These are phyloP conservation scores for Exophiala sp. DNA, from an alignment of 2,329 filamentous ascomycete genomes.

Conservation along the genomic window DNA sequence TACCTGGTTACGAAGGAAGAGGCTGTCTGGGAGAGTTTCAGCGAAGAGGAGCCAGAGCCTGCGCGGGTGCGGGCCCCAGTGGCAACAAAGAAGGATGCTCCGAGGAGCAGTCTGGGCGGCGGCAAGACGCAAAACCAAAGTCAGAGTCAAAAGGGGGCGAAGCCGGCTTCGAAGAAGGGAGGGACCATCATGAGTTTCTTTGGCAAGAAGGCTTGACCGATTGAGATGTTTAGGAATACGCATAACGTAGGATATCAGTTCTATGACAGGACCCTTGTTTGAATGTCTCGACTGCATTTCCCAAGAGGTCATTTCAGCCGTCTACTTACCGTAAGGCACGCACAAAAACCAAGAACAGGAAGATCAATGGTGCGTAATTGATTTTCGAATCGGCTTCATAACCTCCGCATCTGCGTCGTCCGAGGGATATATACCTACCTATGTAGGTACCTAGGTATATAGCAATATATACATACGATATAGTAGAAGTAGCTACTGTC, in stretches of 20 bases:
- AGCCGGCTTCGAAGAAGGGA: slow-evolving; percentile 43
- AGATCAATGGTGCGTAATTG: too few species aligned
- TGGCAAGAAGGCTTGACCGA: slow-evolving; percentile 56
- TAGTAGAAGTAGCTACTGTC: too few species aligned
- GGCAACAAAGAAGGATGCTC: slow-evolving; percentile 21
- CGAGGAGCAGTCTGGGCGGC: slow-evolving; percentile 37
- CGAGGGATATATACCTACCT: too few species aligned
- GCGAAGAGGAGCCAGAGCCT: slow-evolving; percentile 69
- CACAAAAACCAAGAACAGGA: too few species aligned
- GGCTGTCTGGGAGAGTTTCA: slow-evolving; percentile 83
- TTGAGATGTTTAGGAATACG: neutral
- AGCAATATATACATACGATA: too few species aligned
- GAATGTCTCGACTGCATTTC: neutral
- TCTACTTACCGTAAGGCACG: too few species aligned
- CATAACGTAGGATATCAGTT: neutral
- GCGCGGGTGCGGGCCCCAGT: slow-evolving; percentile 34
- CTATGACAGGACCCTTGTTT: neutral
- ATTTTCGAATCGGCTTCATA: too few species aligned
- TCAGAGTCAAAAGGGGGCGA: slow-evolving; percentile 11
- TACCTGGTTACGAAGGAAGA: slow-evolving; percentile 88
- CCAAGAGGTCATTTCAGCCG: too few species aligned
- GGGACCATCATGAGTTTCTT: slow-evolving; percentile 93
- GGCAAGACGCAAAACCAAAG: slow-evolving; percentile 43
- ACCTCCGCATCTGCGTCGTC: too few species aligned
- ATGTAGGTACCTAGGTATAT: too few species aligned